A percentile compares a stretch with the other conserved stretches of the same genome.
phyloP scores from a whole-genome alignment of 768 basidiomycete genomes.

The Suillus discolor region DNA sequence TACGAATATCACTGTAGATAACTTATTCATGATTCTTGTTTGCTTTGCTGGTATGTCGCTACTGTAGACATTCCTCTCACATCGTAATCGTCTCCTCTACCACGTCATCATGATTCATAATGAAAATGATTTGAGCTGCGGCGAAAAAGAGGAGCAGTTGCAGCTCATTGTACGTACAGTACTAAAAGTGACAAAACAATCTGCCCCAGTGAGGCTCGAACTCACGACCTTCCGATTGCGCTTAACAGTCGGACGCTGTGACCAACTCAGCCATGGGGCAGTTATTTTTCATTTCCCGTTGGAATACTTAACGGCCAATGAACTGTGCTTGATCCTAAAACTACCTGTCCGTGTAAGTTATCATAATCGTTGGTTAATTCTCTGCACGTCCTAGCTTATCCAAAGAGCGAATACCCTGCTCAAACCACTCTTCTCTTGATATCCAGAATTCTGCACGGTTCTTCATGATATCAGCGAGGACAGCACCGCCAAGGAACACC shows the following conservation, averaged over 20 bases:
- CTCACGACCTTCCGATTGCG: slow-evolving; percentile 52
- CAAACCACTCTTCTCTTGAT: slow-evolving; percentile 91
- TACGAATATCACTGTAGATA: not conserved
- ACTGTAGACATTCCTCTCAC: not conserved
- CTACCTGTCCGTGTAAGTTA: slow-evolving; percentile 6
- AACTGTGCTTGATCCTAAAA: not conserved
- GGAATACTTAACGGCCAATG: not conserved
- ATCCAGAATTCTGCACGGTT: slow-evolving; percentile 94
- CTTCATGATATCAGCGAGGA: slow-evolving; percentile 99
- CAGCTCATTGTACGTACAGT: too few relatives aligned
- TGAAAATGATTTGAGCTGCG: not conserved
- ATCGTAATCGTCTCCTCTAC: not conserved
- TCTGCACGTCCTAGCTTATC: slow-evolving; percentile 85
- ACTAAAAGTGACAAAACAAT: not conserved
- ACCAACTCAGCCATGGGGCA: slow-evolving; percentile 58
- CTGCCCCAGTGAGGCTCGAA: slow-evolving; percentile 58
- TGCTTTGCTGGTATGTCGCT: not conserved
- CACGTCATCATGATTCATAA: not conserved
- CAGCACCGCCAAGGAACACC: slow-evolving; percentile 99
- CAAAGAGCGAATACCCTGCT: slow-evolving; percentile 79
- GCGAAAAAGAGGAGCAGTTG: not conserved
- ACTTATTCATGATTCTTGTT: not conserved
- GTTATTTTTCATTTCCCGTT: slow-evolving; percentile 4
- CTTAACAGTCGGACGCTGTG: slow-evolving; percentile 52
- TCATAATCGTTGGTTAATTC: slow-evolving; percentile 24